These are phyloP conservation scores for Lachancea sp. DNA, from an alignment of 805 yeast genomes.

Conservation along the genomic window DNA sequence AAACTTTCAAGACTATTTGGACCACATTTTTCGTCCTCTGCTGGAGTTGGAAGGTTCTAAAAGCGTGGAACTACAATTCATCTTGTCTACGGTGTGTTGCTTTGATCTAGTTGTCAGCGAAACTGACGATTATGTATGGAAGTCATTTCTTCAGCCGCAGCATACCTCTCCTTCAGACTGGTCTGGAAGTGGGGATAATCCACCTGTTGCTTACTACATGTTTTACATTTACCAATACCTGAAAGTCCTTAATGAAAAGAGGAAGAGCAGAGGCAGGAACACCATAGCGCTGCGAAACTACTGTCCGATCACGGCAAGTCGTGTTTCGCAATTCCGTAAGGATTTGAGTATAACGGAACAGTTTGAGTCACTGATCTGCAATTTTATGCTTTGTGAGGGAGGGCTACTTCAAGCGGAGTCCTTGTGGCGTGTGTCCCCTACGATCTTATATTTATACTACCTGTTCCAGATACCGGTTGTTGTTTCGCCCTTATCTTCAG, in stretches of 20 bases:
- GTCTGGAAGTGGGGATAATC: constrained; percentile 31
- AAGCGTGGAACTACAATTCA: constrained; percentile 27
- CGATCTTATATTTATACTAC: constrained; percentile 22
- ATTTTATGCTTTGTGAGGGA: constrained; percentile 26
- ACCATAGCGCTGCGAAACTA: constrained; percentile 21
- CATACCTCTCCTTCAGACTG: constrained; percentile 23
- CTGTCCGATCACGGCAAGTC: constrained; percentile 18
- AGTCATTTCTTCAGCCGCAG: constrained; percentile 15
- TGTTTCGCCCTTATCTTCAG: constrained; percentile 30
- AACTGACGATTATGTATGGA: constrained; percentile 26
- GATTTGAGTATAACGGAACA: constrained; percentile 22
- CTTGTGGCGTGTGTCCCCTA: constrained; percentile 21
- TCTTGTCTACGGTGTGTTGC: constrained; percentile 30
- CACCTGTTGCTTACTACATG: constrained; percentile 36
- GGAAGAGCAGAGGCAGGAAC: constrained; percentile 16
- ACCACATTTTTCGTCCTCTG: constrained; percentile 32
- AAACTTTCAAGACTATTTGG: constrained; percentile 32
- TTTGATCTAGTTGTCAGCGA: constrained; percentile 29
- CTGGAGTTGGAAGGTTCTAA: constrained; percentile 21
- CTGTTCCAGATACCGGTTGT: constrained; percentile 28
- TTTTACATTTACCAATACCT: constrained; percentile 30
- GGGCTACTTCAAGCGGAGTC: constrained; percentile 28
- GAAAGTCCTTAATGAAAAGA: constrained; percentile 15
- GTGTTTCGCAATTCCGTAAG: constrained; percentile 27
- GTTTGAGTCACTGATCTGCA: constrained; percentile 25